These are phyloP conservation scores for Geotrichum cucujoidarum DNA, from an alignment of 1,139 yeast species.

Conservation along the genomic window DNA sequence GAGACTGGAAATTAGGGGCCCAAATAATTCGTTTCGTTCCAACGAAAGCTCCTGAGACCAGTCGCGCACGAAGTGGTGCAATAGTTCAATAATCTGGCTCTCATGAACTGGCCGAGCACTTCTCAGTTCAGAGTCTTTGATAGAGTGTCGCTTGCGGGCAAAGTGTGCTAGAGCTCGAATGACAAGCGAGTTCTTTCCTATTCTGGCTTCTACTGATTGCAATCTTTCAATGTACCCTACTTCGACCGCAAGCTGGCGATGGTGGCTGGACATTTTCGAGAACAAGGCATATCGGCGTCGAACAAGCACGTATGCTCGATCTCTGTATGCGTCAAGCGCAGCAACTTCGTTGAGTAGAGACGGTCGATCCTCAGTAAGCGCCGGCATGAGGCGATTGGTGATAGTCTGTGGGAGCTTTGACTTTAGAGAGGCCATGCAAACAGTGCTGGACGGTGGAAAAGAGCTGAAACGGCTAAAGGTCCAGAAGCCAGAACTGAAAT, in stretches of 20 bases:
- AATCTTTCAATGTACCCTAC: slow-evolving; percentile 55
- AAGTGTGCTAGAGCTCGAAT: slow-evolving; percentile 44
- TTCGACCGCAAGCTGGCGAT: slow-evolving; percentile 49
- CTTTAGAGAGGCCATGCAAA: not conserved
- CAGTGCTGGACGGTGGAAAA: too few relatives aligned
- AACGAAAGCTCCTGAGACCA: slow-evolving; percentile 49
- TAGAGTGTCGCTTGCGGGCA: slow-evolving; percentile 41
- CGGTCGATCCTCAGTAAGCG: slow-evolving; percentile 25
- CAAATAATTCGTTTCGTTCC: slow-evolving; percentile 52
- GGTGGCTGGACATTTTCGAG: slow-evolving; percentile 50
- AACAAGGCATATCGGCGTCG: slow-evolving; percentile 46
- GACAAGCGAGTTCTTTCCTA: slow-evolving; percentile 45
- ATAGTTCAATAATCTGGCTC: slow-evolving; percentile 60
- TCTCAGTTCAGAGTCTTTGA: slow-evolving; percentile 43
- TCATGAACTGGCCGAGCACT: slow-evolving; percentile 32
- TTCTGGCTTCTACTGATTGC: slow-evolving; percentile 42
- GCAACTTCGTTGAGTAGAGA: slow-evolving; percentile 48
- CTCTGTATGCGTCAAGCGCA: slow-evolving; percentile 46
- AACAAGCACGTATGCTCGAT: slow-evolving; percentile 42
- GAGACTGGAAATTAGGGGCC: slow-evolving; percentile 43
- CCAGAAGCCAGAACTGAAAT: too few relatives aligned
- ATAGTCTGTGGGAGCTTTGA: not conserved
- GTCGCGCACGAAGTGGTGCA: slow-evolving; percentile 71
- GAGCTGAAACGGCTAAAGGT: too few relatives aligned
- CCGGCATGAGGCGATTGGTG: slow-evolving; percentile 6